These are phyloP conservation scores for Sporothrix inflata DNA, from an alignment of 2,329 filamentous ascomycete genomes.

Conservation along the genomic window DNA sequence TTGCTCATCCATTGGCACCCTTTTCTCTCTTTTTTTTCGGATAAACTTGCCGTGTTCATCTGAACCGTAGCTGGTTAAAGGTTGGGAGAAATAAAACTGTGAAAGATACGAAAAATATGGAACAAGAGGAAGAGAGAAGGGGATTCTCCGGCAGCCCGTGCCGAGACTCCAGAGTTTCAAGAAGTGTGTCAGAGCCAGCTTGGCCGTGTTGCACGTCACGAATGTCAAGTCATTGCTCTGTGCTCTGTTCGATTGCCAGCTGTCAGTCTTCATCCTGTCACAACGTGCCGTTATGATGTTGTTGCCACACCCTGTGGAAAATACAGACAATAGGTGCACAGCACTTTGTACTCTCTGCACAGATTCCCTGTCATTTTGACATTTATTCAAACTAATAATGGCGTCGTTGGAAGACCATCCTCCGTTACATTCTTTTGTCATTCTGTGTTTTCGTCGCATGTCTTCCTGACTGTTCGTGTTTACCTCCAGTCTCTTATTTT, in stretches of 20 bases:
- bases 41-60: not conserved
- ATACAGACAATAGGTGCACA: not conserved
- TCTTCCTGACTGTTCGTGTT: too few species aligned
- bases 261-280: not conserved
- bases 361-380: too few species aligned
- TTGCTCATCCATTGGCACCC: not conserved
- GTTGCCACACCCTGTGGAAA: not conserved
- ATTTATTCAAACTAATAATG: too few species aligned
- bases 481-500: too few species aligned
- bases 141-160: not conserved
- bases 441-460: too few species aligned
- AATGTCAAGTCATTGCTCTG: not conserved
- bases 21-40: not conserved
- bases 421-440: too few species aligned
- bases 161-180: constrained; percentile 21
- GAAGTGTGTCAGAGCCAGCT: constrained; percentile 4
- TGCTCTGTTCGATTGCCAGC: not conserved
- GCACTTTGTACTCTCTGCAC: too few species aligned
- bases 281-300: not conserved
- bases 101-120: not conserved
- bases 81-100: not conserved
- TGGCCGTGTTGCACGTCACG: not conserved
- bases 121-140: not conserved
- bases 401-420: too few species aligned
- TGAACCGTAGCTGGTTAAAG: not conserved